Evolutionary conservation across 352 stramenopile species (phyloP), one percentile per base, ranked within the genome.

Genomic region (Blastocystis sp.): DNA sequence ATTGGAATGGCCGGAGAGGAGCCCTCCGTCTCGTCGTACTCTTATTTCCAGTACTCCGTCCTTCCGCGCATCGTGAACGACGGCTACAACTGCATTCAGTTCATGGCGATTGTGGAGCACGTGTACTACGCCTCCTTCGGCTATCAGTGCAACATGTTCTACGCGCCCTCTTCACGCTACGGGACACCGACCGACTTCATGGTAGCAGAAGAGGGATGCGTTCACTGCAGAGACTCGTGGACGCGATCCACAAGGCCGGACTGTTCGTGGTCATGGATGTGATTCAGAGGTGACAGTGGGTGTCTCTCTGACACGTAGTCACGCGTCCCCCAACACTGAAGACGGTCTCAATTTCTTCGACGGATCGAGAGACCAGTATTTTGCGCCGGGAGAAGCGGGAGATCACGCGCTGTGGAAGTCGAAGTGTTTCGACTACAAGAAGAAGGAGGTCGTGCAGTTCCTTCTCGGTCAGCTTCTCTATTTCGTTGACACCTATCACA

Each of bases 101-200:
- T 88, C 54, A 88, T 88, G 87, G 87, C 48, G 8, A 69, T 88
- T 18, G 46, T 85, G 32, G 87, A 88, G 59, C 87, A 88, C 67
- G 61, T 84, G 0, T 88, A 88, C 44, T 88, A 88, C 56, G 72
- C 48, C 18, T 88, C 84, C n/a, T 88, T 88, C 51, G 87, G 87
- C 4, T 88, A 88, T 63, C 87, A 88, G 34, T 72, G 87, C 53
- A 88, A 49, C 53, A 48, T 57, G 53, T 88, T 88, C 54, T 88
- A 86, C 36, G 87, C 87, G 6, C 11, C 48, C 9, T 77, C 72
- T 14, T 86, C 56, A 38, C 54, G 87, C 6, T 87, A 36, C 36
- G 87, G 87, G 29, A 87, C 85, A 2, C 87, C 87, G 3, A 87
- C 86, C 21, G 72, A 87, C 16, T 84, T 88, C 44, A 88, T 85